Base-by-base conservation (phyloP, 2,329 filamentous ascomycete species). In the Epicoccum nigrum region DNA sequence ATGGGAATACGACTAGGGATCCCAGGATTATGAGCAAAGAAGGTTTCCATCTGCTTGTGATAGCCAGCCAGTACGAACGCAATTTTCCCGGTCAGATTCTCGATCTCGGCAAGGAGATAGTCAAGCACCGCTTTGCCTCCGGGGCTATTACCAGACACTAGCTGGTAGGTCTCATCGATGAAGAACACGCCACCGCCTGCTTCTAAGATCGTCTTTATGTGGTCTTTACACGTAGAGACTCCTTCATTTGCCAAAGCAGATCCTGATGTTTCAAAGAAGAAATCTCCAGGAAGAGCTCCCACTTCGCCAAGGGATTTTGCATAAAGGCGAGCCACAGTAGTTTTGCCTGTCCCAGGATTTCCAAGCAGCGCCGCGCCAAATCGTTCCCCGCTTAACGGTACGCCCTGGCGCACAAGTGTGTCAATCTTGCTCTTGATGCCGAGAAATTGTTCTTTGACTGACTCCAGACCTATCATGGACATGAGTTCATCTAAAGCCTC, bases 101-200 rank as follows among this genome's bases (percentile, higher is more conserved):
- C 89, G 0, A 91, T 82, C 60, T 92, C 87, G 0, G 86, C 79
- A 0, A 93, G 79, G 0, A 93, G 75, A 53, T 81, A 89, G 55
- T 93, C 88, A 0, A 93, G 74, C 0, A 91, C 86, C 0, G 81
- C 79, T 0, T 72, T 76, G 0, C 88, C 88, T 0, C 82, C 82
- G 2, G 67, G 61, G 17, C 74, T 87, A 47, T 83, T 82, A 0
- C 81, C 81, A 1, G 82, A 83, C 0, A 83, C 79, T 0, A 93
- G 76, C 56, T 92, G 88, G 62, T 93, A 92, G 0, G 89, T 88
- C 67, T 93, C 89, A 53, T 93, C 89, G 17, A 93, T 86, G 63
- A 93, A 92, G 1, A 90, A 63, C 0, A 86, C 86, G 0, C 89
- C 89, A 0, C 88, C 89, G 0, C 83, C 85, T 0, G 71, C 58